Evolutionary conservation across 768 basidiomycete species (phyloP), one percentile per base, ranked within the genome.

Genomic region (Naganishia antarctica): DNA sequence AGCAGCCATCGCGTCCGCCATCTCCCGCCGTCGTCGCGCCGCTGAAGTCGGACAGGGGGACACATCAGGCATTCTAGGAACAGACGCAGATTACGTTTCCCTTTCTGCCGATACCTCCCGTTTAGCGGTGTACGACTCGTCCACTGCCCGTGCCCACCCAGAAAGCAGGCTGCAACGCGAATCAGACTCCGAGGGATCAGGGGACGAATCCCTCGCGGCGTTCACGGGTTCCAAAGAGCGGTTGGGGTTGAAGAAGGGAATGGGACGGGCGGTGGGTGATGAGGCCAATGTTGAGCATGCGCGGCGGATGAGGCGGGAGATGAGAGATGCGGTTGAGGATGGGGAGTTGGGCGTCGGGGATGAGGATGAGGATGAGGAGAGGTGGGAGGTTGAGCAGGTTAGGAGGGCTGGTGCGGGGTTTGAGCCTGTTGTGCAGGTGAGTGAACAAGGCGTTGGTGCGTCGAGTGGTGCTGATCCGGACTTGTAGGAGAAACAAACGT

Each of bases 351-450:
- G 70, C 41, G 77, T 78, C 8, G 74, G 76, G 18, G 77, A 76
- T 26, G 79, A 78, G 45, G 78, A 77, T 40, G 78, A 78, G 60
- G 76, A 78, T 57, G 71, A 71, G 3, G 57, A 62, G 40, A 74
- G 77, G 64, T 79, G 79, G 79, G 78, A 79, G 62, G 66, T 68
- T 50, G 80, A 78, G 8, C 80, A 81, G 71, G 76, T 76, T 18
- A 63, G 70, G 46, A 62, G 79, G 64, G 80, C 78, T 1, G 73
- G 69, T 12, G 57, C 50, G 44, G 61, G 59, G 13, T 2, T 41
- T 40, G 29, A 45, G 8, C 4, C 7, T 29, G 43, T 23, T 29
- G 26, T 21, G 40, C 32, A 26, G 23, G 21, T 34, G 23, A 59
- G 40, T 15, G n/a, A 57, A 41, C 31, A 25, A 4, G 29, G 12